A percentile compares a stretch with the other conserved stretches of the same genome.
phyloP scores from a whole-genome alignment of 139 green algal genomes.

The Chlamydomonas sphaeroides region DNA sequence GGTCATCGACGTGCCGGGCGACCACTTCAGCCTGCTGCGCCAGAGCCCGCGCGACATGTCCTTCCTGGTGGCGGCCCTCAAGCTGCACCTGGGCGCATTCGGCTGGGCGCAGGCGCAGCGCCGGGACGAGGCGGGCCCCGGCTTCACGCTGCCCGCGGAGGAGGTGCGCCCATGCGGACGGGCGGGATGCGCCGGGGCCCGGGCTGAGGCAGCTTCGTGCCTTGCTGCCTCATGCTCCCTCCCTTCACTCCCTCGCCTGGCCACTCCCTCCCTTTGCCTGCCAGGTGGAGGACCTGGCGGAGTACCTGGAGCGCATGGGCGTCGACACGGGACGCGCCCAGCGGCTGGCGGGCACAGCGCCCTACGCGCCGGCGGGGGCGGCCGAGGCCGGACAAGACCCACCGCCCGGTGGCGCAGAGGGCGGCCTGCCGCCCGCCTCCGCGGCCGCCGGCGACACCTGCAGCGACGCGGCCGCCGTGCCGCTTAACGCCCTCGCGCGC shows the following conservation, averaged over 20 bases:
- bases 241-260: not conserved
- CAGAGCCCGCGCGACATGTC: slow-evolving; percentile 63
- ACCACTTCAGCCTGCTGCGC: slow-evolving; percentile 90
- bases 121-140: slow-evolving; percentile 8
- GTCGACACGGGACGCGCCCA: slow-evolving; percentile 62
- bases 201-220: not conserved
- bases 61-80: slow-evolving; percentile 59
- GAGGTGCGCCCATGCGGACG: slow-evolving; percentile 21
- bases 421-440: not conserved
- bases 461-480: not conserved
- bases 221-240: not conserved
- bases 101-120: slow-evolving; percentile 63
- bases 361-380: slow-evolving; percentile 14
- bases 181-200: too few relatives aligned
- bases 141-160: slow-evolving; percentile 41
- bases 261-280: not conserved
- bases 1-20: slow-evolving; percentile 76
- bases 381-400: too few relatives aligned
- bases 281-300: slow-evolving; percentile 74
- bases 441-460: too few relatives aligned
- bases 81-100: slow-evolving; percentile 58
- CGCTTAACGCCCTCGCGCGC: not conserved
- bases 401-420: too few relatives aligned
- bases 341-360: slow-evolving; percentile 52
- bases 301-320: slow-evolving; percentile 86